A percentile compares a stretch with the other conserved stretches of the same genome.
Conservation (phyloP, 73 alveolate species). For the Stentor roeselii region DNA sequence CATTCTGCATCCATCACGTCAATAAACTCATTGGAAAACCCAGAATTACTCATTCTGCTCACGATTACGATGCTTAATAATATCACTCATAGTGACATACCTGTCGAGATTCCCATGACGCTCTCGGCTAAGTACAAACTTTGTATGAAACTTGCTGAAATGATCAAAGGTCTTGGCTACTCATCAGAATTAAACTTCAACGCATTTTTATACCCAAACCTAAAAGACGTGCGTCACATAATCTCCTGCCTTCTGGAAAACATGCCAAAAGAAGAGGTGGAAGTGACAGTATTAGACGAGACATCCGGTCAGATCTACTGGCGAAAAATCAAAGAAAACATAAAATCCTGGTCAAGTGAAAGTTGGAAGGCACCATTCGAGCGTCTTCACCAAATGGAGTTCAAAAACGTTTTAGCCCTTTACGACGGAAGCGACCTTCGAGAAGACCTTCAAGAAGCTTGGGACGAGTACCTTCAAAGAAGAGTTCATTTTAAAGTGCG, state of each 20-base stretch:
- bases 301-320: neutral
- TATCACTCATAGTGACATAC: neutral
- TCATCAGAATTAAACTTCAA: slow-evolving; percentile 5
- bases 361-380: slow-evolving; percentile 21
- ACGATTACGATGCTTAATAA: neutral
- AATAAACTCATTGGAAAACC: neutral
- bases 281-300: neutral
- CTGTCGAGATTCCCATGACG: neutral
- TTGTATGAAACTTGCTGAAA: slow-evolving; percentile 13
- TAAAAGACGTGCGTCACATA: neutral
- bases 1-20: neutral
- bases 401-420: neutral
- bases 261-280: slow-evolving; percentile 16
- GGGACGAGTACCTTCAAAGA: neutral
- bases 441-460: slow-evolving; percentile 1
- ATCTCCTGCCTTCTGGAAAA: neutral
- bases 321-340: neutral
- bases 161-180: neutral
- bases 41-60: slow-evolving; percentile 4
- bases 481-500: neutral
- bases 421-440: neutral
- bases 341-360: neutral
- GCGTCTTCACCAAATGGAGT: neutral
- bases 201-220: neutral
- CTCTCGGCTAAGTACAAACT: slow-evolving; percentile 15